Evolutionary conservation across 2,329 filamentous ascomycete species (phyloP), one percentile per base, ranked within the genome.

Genomic region (Hypoxylon sp.): DNA sequence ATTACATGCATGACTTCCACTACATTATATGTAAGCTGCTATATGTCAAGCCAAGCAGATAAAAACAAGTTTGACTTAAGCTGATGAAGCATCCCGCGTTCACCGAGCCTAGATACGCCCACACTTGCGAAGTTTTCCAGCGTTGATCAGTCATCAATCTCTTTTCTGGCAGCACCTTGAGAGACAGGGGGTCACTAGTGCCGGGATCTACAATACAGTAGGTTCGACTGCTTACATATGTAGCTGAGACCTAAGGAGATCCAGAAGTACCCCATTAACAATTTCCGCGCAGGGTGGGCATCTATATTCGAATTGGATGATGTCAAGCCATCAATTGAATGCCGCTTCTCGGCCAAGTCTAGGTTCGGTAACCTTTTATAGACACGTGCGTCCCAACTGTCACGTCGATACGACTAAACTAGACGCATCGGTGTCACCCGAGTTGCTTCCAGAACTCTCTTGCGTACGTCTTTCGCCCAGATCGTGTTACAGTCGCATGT

Each of bases 191-290:
- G 46, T 11, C 25, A 27, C 53, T 60, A 63, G 61, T 59, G 43
- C 55, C 65, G 59, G 53, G 65, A 65, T 68, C 61, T 65, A 65
- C 67, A 52, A 63, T 47, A 65, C 67, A 52, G 61, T 47, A 61
- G 51, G 46, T 29, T 23, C 52, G 21, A 53, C 48, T 64, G 50
- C 53, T 61, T 55, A 27, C n/a, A 27, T 27, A 3, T 3, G 6
- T 3, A 64, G 48, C 59, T 59, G 53, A 56, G 46, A 55, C 47
- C 48, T 37, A 41, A 21, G n/a, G 11, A 39, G 43, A 29, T 30
- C 32, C 25, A 7, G 19, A 67, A 53, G 67, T 68, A 71, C 61
- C 52, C 25, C 59, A 9, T 61, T 70, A 71, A 71, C 70, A 71
- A 72, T 69, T 70, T 69, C 29, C 55, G 34, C 19, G 23, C 29